These are phyloP conservation scores for Pseudogymnoascus destructans DNA, from an alignment of 2,329 filamentous ascomycete species.

Conservation along the genomic window DNA sequence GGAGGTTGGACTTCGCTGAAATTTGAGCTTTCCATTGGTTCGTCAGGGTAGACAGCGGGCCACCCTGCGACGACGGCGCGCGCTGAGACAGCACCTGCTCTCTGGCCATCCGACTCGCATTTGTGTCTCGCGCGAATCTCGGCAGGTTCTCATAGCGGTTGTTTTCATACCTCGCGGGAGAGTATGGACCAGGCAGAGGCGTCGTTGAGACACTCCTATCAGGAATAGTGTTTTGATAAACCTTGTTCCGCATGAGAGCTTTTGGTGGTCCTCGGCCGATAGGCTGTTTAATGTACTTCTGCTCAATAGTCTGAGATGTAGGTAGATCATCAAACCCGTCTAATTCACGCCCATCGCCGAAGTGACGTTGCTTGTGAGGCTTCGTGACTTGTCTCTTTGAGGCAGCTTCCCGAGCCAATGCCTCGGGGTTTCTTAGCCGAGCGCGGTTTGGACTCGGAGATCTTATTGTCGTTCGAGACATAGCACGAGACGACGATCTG, in stretches of 20 bases:
- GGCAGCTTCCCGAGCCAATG: constrained; percentile 32
- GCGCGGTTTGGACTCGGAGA: constrained; percentile 42
- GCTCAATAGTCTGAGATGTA: constrained; percentile 71
- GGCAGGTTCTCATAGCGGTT: constrained; percentile 37
- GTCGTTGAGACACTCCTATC: constrained; percentile 36
- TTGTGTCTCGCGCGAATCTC: constrained; percentile 51
- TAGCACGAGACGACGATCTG: constrained; percentile 42
- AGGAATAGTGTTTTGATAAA: constrained; percentile 41
- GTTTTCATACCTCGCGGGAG: constrained; percentile 34
- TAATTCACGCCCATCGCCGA: constrained; percentile 84
- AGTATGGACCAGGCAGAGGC: constrained; percentile 34
- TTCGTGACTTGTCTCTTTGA: constrained; percentile 61
- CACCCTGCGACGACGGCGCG: constrained; percentile 34
- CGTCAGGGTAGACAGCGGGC: constrained; percentile 37
- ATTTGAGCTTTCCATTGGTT: constrained; percentile 29
- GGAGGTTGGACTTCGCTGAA: constrained; percentile 29
- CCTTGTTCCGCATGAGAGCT: constrained; percentile 39
- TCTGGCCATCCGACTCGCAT: constrained; percentile 50
- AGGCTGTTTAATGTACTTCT: constrained; percentile 70
- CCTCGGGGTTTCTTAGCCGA: constrained; percentile 31
- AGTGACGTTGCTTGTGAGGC: constrained; percentile 57
- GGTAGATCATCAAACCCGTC: constrained; percentile 91
- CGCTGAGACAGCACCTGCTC: constrained; percentile 50
- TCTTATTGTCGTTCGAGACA: constrained; percentile 45
- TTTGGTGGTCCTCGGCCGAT: constrained; percentile 55